Percentiles rank a stretch among this genome's conserved stretches.
phyloP scores from a whole-genome alignment of 2,329 filamentous ascomycete species.

The Microdochium paspali region DNA sequence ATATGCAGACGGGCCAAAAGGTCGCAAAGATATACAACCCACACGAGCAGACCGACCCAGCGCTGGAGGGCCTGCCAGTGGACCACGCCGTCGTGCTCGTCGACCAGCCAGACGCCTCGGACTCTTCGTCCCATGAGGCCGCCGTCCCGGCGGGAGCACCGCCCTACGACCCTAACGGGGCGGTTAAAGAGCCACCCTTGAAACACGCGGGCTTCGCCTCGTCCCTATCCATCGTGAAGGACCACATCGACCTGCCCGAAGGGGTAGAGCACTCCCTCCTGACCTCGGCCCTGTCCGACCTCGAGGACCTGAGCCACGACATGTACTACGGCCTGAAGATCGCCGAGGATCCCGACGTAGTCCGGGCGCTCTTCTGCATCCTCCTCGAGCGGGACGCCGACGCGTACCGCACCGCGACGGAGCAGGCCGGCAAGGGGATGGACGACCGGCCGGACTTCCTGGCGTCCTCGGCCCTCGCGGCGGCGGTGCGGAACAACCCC shows the following conservation, averaged over 20 bases:
- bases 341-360: conserved; percentile 40
- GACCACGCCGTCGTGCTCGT: conserved; percentile 45
- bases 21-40: conserved; percentile 59
- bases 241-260: conserved; percentile 18
- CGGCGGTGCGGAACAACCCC: conserved; percentile 56
- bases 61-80: conserved; percentile 39
- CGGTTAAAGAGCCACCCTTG: conserved; percentile 41
- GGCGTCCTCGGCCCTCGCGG: conserved; percentile 48
- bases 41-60: conserved; percentile 31
- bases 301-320: conserved; percentile 58
- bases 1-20: conserved; percentile 53
- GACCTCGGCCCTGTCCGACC: conserved; percentile 41
- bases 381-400: conserved; percentile 25
- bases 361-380: conserved; percentile 48
- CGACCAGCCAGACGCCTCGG: conserved; percentile 28
- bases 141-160: conserved; percentile 40
- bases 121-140: conserved; percentile 16
- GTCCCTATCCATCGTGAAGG: conserved; percentile 40
- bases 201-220: conserved; percentile 31
- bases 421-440: conserved; percentile 4
- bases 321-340: conserved; percentile 61
- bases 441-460: conserved; percentile 28
- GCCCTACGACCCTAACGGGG: conserved; percentile 45
- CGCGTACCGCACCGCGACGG: conserved; percentile 8
- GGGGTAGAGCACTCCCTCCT: conserved; percentile 20